A percentile compares a stretch with the other conserved stretches of the same genome.
Conservation (phyloP, 1,284 basidiomycete genomes). For the Ceratobasidium sp. region DNA sequence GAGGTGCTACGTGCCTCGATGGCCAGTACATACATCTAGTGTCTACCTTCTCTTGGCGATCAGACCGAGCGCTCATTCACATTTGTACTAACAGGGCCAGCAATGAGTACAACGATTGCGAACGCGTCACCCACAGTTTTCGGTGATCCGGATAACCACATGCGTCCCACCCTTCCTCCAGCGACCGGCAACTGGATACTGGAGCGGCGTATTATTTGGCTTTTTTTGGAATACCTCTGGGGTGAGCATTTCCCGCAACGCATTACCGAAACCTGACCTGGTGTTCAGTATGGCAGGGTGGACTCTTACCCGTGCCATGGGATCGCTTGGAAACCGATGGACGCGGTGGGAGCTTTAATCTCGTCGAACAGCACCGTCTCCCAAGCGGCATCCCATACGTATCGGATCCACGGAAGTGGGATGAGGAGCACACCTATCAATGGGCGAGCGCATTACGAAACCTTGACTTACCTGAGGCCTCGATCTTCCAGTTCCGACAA, state of each 20-base stretch:
- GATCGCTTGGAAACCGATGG: neutral
- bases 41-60: no score
- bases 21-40: no score
- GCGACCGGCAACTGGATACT: neutral
- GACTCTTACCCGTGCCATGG: neutral
- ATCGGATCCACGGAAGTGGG: neutral
- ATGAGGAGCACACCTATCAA: neutral
- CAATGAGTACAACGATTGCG: neutral
- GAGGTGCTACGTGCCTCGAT: no score
- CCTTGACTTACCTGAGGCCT: neutral
- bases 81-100: neutral
- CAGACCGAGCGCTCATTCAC: neutral
- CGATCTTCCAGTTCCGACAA: neutral
- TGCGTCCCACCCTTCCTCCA: neutral
- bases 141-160: neutral
- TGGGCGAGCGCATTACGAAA: neutral
- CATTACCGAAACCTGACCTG: neutral
- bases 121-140: neutral
- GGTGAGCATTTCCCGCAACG: neutral
- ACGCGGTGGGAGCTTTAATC: neutral
- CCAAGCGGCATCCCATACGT: neutral
- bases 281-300: neutral
- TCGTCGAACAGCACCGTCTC: neutral
- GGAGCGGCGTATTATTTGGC: neutral
- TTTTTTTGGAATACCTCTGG: neutral